Percentiles rank a stretch among this genome's conserved stretches.
Evolutionary conservation across 106 monocot species (phyloP).

Genomic region (Allium sativum): DNA sequence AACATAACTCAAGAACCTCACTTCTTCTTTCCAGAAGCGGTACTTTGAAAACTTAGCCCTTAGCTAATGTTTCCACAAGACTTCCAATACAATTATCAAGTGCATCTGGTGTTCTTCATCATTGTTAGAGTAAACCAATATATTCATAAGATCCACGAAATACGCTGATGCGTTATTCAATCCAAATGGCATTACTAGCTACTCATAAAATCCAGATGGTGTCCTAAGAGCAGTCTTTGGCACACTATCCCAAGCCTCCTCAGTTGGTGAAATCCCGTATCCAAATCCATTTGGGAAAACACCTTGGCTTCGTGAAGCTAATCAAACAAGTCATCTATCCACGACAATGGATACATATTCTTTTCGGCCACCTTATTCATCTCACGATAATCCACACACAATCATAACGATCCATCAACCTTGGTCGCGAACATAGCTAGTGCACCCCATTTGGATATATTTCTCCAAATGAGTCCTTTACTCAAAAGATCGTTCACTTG

Average conservation of each 20-base stretch:
- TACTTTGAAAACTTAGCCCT: neutral
- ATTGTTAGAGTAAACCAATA: neutral
- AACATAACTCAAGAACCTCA: neutral
- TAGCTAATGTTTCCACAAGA: neutral
- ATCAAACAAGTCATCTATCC: neutral
- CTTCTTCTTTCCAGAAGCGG: neutral
- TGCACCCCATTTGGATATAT: no score
- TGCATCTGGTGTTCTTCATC: neutral
- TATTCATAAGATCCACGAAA: neutral
- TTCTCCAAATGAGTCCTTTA: no score
- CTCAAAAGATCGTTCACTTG: no score
- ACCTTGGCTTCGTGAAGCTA: neutral
- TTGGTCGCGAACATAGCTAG: no score
- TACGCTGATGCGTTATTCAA: neutral
- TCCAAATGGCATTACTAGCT: neutral
- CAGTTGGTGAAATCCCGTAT: neutral
- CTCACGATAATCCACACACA: no score
- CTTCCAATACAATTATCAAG: neutral
- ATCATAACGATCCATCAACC: no score
- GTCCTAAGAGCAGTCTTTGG: neutral
- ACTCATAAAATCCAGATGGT: neutral
- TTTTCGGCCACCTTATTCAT: no score
- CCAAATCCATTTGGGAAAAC: neutral
- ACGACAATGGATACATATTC: no score
- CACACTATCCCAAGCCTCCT: neutral